Evolutionary conservation across 441 rosid species (phyloP).

Genomic region (Macaranga tanarius): DNA sequence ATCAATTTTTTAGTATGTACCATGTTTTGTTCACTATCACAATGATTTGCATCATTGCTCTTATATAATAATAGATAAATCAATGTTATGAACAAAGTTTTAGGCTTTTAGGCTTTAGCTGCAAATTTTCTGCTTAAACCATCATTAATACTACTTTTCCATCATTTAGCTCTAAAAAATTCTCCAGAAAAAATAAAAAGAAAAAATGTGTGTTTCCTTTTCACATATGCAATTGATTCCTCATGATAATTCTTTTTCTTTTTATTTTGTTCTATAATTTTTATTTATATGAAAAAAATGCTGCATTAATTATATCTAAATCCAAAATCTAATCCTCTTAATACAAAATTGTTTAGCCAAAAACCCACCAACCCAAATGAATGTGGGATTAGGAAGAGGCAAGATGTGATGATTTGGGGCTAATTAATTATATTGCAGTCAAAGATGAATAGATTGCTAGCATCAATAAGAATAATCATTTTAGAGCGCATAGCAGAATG

Average conservation of each 20-base stretch:
- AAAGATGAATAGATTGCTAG: no score
- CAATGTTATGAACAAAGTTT: background rate
- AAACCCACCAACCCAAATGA: background rate
- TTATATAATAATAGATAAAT: background rate
- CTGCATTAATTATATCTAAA: background rate
- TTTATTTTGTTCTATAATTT: background rate
- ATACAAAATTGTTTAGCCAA: conserved; percentile 7
- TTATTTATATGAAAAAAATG: background rate
- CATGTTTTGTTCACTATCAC: background rate
- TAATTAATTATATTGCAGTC: no score
- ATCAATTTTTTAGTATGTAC: no score
- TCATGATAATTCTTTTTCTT: background rate
- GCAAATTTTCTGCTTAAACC: conserved; percentile 10
- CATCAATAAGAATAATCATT: no score
- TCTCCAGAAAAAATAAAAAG: background rate
- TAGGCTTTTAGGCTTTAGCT: background rate
- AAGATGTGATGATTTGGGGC: no score
- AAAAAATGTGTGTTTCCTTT: no score
- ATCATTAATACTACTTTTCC: background rate
- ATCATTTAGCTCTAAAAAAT: background rate
- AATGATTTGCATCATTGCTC: background rate
- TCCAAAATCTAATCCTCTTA: background rate
- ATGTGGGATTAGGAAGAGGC: no score
- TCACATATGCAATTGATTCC: background rate
- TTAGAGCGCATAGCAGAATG: no score